Evolutionary conservation across 1,139 yeast genomes (phyloP).

Genomic region (Nakaseomyces bracarensis): DNA sequence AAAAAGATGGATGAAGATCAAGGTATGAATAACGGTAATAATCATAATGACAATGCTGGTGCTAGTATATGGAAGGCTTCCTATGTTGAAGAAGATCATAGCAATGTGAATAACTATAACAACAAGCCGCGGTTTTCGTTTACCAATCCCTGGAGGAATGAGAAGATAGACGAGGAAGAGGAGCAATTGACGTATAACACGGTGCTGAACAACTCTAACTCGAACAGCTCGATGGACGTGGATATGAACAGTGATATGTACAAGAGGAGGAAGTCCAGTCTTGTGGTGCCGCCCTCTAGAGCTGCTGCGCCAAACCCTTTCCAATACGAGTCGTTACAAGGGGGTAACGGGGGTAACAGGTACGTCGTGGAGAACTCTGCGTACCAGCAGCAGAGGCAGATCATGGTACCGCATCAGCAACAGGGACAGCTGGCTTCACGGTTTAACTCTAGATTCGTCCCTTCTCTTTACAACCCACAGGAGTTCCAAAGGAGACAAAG

Average conservation of each 20-base stretch:
- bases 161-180: constrained; percentile 15
- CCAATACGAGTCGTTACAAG: constrained; percentile 28
- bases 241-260: constrained; percentile 11
- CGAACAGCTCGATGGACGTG: constrained; percentile 7
- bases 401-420: constrained; percentile 12
- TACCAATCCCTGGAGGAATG: constrained; percentile 24
- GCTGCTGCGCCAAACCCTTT: constrained; percentile 40
- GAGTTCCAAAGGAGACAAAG: constrained; percentile 37
- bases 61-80: constrained; percentile 16
- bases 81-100: constrained; percentile 14
- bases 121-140: constrained; percentile 16
- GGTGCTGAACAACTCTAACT: constrained; percentile 6
- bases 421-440: constrained; percentile 5
- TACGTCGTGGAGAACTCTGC: constrained; percentile 6
- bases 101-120: constrained; percentile 16
- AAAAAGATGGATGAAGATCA: background rate
- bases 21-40: constrained; percentile 4
- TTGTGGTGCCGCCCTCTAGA: constrained; percentile 38
- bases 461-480: constrained; percentile 16
- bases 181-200: constrained; percentile 8
- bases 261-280: constrained; percentile 29
- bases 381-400: constrained; percentile 15
- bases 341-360: constrained; percentile 10
- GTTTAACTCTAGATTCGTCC: constrained; percentile 9
- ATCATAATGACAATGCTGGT: background rate